These are phyloP conservation scores for Vaccinium darrowii DNA, from an alignment of 148 eudicot genomes.

Conservation along the genomic window DNA sequence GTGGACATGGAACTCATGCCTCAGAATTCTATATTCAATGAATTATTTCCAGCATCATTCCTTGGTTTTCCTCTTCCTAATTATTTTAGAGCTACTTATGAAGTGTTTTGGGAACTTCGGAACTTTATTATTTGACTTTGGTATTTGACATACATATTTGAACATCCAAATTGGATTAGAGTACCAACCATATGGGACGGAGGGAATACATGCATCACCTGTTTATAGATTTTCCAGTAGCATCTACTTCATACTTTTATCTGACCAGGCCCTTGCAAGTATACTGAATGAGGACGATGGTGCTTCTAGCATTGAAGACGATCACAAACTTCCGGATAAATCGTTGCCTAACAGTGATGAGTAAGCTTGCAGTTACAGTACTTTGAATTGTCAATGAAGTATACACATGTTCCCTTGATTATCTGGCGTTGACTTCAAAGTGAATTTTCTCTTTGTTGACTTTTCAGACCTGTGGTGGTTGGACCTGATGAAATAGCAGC, in stretches of 20 bases:
- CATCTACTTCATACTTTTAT: conserved; percentile 10
- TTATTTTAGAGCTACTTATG: neutral
- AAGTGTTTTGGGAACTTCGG: neutral
- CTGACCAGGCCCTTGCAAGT: conserved; percentile 33
- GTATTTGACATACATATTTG: neutral
- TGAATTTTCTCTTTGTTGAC: neutral
- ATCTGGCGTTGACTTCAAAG: neutral
- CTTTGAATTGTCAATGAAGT: conserved; percentile 7
- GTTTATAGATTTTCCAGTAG: conserved; percentile 16
- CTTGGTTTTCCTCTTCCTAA: neutral
- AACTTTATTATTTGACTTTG: neutral
- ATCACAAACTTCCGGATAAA: conserved; percentile 16
- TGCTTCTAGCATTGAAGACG: conserved; percentile 25
- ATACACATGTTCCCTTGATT: neutral
- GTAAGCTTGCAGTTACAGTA: conserved; percentile 28
- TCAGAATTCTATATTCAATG: neutral
- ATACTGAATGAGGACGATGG: conserved; percentile 24
- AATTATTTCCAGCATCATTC: neutral
- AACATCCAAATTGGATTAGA: neutral
- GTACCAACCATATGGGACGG: neutral
- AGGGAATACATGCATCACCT: neutral
- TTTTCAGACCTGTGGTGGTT: conserved; percentile 36
- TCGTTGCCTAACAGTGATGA: conserved; percentile 28
- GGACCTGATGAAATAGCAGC: conserved; percentile 59
- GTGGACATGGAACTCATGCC: neutral